Evolutionary conservation across 139 green algal species (phyloP), one percentile per base, ranked within the genome.

Genomic region (Coelastrella sp.): DNA sequence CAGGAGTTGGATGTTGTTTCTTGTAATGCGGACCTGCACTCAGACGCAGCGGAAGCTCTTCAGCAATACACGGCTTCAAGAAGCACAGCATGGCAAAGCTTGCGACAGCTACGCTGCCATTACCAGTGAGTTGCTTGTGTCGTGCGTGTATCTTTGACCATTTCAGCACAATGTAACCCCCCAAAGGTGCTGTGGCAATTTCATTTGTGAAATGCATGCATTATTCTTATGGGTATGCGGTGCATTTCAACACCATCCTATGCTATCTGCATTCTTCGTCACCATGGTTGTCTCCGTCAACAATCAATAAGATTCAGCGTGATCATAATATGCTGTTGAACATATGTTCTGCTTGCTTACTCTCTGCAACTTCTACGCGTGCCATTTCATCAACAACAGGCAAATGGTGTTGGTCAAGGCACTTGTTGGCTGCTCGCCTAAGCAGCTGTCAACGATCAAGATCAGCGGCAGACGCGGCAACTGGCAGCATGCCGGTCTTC

Each of bases 401-500:
- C 68, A 77, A 32, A 77, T 77, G 40, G 68, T 77, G 17, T 27
- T 77, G 38, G 68, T 77, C 40, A 77, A 77, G 8, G 45, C 68
- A 6, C 40, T 77, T 4, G 68, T 77, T 37, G 68, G 57, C 2
- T 53, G 68, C 38, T 35, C 21, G 19, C 68, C 68, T 5, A 53
- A 35, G 37, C 68, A 77, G 19, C 68, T 77, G 15, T 59, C 68
- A n/a, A 77, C 9, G 38, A 77, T 77, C 68, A 32, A 27, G 38
- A 77, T 77, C 68, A 59, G 38, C 68, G 68, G 38, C 9, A 45
- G 68, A 2, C 68, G 68, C 21, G 68, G 68, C 68, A 77, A 77
- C 68, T 77, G 68, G 68, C 68, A 77, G 68, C 68, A 77, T 59
- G 68, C 68, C 3, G 68, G 68, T 15, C 68, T 77, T 21, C 68